phyloP scores from a whole-genome alignment of 2,329 filamentous ascomycete genomes.

The Paraphoma chrysanthemicola region DNA sequence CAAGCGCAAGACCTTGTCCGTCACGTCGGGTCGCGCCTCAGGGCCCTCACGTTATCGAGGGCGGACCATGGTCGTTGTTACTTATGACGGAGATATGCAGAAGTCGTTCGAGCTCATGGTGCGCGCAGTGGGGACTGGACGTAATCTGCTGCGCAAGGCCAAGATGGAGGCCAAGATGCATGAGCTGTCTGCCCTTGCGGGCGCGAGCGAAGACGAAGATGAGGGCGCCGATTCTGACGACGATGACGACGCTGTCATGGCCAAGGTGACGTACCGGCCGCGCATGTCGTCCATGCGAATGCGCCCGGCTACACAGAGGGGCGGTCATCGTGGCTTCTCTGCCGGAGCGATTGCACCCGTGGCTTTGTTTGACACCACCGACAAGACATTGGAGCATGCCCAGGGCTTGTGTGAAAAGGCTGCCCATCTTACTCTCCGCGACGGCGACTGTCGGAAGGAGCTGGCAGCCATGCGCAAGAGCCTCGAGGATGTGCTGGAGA shows the following conservation, averaged over 20 bases:
- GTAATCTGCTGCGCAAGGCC: constrained; percentile 85
- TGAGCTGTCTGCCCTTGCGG: constrained; percentile 47
- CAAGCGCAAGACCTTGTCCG: constrained; percentile 55
- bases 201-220: constrained; percentile 33
- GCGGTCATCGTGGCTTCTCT: constrained; percentile 9
- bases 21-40: constrained; percentile 48
- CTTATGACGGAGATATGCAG: constrained; percentile 89
- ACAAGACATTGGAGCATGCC: constrained; percentile 79
- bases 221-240: constrained; percentile 19
- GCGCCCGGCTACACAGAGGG: constrained; percentile 24
- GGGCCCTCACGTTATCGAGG: constrained; percentile 67
- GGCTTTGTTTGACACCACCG: constrained; percentile 66
- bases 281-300: constrained; percentile 42
- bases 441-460: constrained; percentile 83
- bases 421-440: constrained; percentile 87
- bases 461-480: constrained; percentile 72
- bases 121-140: constrained; percentile 77
- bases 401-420: constrained; percentile 85
- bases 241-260: constrained; percentile 33
- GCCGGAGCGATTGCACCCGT: constrained; percentile 22
- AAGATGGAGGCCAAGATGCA: constrained; percentile 81
- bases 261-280: constrained; percentile 47
- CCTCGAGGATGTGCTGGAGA: constrained; percentile 68
- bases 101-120: constrained; percentile 83
- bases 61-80: constrained; percentile 82